phyloP scores from a whole-genome alignment of 352 stramenopile genomes.

The Phytophthora lateralis region DNA sequence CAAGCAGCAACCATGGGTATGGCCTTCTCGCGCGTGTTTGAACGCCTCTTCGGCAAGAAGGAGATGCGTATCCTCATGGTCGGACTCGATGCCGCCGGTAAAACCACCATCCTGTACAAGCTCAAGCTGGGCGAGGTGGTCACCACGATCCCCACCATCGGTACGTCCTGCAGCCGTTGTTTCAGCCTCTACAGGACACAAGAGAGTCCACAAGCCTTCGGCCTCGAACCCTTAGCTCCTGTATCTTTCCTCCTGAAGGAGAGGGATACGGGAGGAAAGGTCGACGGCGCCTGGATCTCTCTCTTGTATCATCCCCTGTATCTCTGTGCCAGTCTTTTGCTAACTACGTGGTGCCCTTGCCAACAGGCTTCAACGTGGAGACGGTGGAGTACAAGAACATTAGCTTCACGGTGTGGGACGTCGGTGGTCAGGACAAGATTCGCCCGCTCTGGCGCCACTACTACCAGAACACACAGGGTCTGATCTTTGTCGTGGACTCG shows the following conservation, averaged over 20 bases:
- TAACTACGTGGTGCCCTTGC: conserved; percentile 1
- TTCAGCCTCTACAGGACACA: neutral
- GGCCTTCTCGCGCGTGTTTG: conserved; percentile 97
- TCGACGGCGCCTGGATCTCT: conserved; percentile 38
- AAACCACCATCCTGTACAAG: conserved; percentile 99
- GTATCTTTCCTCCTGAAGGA: neutral
- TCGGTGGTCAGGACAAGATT: conserved; percentile 99
- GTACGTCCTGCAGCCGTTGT: conserved; percentile 48
- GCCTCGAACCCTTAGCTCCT: neutral
- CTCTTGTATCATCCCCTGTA: neutral
- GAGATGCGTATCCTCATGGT: conserved; percentile 99
- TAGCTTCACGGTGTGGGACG: conserved; percentile 99
- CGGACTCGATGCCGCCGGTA: conserved; percentile 99
- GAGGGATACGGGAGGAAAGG: neutral
- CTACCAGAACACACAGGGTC: conserved; percentile 99
- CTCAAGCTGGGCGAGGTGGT: conserved; percentile 94
- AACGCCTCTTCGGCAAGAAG: conserved; percentile 98
- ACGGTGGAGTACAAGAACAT: conserved; percentile 99
- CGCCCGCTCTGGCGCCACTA: conserved; percentile 99
- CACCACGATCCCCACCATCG: conserved; percentile 98
- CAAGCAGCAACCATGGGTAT: conserved; percentile 94
- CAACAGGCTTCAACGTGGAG: conserved; percentile 98
- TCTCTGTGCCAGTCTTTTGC: neutral
- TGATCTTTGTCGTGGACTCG: conserved; percentile 99
- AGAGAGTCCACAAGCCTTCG: neutral